phyloP scores from a whole-genome alignment of 2,329 filamentous ascomycete genomes.

The Ophiostoma perfectum region DNA sequence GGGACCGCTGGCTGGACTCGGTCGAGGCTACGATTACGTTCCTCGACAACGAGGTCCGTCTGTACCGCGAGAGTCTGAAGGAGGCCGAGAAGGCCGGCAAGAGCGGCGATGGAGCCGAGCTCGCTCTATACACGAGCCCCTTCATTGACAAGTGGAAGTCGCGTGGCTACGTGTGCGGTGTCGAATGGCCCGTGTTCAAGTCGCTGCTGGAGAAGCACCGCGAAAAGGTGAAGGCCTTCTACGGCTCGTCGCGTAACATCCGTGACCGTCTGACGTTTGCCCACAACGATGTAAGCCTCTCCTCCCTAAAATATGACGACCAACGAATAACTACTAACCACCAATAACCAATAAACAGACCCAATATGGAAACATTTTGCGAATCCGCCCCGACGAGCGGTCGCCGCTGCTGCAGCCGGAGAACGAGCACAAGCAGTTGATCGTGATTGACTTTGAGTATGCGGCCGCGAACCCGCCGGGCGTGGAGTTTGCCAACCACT shows the following conservation, averaged over 20 bases:
- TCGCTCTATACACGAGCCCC: constrained; percentile 12
- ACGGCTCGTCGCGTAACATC: constrained; percentile 52
- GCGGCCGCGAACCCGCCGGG: constrained; percentile 82
- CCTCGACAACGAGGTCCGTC: constrained; percentile 55
- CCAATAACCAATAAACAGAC: constrained; percentile 41
- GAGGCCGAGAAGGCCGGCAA: constrained; percentile 5
- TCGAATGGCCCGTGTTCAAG: constrained; percentile 75
- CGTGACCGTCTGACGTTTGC: constrained; percentile 80
- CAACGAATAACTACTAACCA: no score
- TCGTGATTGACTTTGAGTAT: constrained; percentile 98
- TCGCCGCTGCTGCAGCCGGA: constrained; percentile 83
- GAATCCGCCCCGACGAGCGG: constrained; percentile 61
- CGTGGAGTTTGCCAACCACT: constrained; percentile 94
- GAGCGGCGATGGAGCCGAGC: neutral
- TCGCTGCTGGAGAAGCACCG: constrained; percentile 72
- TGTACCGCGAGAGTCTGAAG: constrained; percentile 22
- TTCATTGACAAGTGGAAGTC: constrained; percentile 54
- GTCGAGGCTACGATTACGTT: constrained; percentile 55
- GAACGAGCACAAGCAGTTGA: constrained; percentile 91
- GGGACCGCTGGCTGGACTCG: constrained; percentile 81
- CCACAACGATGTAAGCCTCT: constrained; percentile 64
- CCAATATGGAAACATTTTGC: constrained; percentile 96
- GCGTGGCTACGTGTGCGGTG: constrained; percentile 73
- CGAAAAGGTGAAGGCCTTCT: constrained; percentile 63
- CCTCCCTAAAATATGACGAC: neutral